Percentiles rank a stretch among this genome's conserved stretches.
Evolutionary conservation across 257 asterid genomes (phyloP).

Genomic region (Forsythia suspensa): DNA sequence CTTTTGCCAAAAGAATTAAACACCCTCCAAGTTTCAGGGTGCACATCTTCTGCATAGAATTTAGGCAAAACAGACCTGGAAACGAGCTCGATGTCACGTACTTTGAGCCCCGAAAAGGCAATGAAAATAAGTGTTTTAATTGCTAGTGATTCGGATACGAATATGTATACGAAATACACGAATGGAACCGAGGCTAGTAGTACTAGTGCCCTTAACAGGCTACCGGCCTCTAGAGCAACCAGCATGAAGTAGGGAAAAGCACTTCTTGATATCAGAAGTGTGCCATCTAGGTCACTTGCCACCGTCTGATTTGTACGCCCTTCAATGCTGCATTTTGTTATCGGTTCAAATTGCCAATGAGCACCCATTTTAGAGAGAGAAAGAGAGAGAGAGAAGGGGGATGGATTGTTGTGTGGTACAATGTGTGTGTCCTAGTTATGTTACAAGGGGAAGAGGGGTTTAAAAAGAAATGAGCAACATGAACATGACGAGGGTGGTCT

Average conservation of each 20-base stretch:
- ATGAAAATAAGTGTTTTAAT: conserved; percentile 50
- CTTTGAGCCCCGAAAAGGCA: conserved; percentile 63
- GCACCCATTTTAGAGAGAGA: conserved; percentile 44
- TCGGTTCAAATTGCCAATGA: conserved; percentile 49
- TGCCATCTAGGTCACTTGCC: conserved; percentile 83
- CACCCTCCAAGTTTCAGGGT: conserved; percentile 73
- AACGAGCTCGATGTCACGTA: conserved; percentile 76
- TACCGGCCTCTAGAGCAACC: conserved; percentile 86
- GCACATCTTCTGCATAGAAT: conserved; percentile 80
- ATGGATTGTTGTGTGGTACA: not conserved
- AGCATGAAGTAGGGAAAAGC: conserved; percentile 86
- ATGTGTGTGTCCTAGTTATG: conserved; percentile 25
- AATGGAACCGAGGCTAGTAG: conserved; percentile 58
- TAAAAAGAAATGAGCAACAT: conserved; percentile 51
- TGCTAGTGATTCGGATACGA: conserved; percentile 67
- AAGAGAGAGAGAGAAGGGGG: not conserved
- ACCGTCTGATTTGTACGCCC: conserved; percentile 67
- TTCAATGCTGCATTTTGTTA: conserved; percentile 47
- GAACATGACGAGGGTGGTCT: conserved; percentile 25
- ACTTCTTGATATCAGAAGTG: conserved; percentile 57
- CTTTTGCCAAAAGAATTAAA: conserved; percentile 77
- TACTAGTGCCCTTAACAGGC: conserved; percentile 60
- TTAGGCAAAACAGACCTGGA: conserved; percentile 81
- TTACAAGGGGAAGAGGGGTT: conserved; percentile 33
- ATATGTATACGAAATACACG: conserved; percentile 48